phyloP scores from a whole-genome alignment of 1,139 yeast species.

The Suhomyces ambrosiae region DNA sequence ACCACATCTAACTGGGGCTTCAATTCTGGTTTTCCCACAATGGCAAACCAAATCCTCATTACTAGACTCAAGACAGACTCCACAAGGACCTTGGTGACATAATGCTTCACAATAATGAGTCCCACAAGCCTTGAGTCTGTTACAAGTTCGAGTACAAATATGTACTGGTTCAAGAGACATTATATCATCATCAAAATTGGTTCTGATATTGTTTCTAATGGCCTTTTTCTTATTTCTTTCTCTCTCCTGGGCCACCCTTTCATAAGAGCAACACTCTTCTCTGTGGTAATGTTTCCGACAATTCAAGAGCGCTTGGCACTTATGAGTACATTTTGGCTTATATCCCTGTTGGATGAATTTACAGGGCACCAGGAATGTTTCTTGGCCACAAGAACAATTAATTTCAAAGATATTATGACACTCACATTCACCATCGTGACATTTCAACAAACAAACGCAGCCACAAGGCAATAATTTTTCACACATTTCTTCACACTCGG shows the following conservation, averaged over 20 bases:
- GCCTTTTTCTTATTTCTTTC: conserved; percentile 60
- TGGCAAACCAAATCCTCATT: conserved; percentile 80
- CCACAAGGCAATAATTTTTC: conserved; percentile 72
- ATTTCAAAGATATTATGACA: conserved; percentile 53
- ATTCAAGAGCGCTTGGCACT: conserved; percentile 73
- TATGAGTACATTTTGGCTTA: conserved; percentile 66
- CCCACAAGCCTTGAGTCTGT: conserved; percentile 69
- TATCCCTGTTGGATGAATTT: conserved; percentile 51
- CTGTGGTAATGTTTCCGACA: conserved; percentile 83
- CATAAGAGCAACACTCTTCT: conserved; percentile 69
- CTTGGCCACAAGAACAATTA: conserved; percentile 56
- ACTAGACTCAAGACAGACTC: conserved; percentile 80
- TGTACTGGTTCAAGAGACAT: conserved; percentile 75
- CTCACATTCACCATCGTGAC: conserved; percentile 79
- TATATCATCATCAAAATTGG: conserved; percentile 45
- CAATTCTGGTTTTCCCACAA: conserved; percentile 79
- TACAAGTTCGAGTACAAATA: conserved; percentile 73
- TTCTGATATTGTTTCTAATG: conserved; percentile 42
- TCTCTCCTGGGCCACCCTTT: conserved; percentile 61
- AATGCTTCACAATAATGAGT: conserved; percentile 69
- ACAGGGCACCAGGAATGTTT: conserved; percentile 64
- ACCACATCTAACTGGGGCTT: conserved; percentile 92
- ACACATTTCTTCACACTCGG: conserved; percentile 69
- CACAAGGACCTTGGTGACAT: conserved; percentile 85
- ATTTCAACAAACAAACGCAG: conserved; percentile 62